Conservation (phyloP, 176 grass and related monocot genomes). For the Raddia guianensis region DNA sequence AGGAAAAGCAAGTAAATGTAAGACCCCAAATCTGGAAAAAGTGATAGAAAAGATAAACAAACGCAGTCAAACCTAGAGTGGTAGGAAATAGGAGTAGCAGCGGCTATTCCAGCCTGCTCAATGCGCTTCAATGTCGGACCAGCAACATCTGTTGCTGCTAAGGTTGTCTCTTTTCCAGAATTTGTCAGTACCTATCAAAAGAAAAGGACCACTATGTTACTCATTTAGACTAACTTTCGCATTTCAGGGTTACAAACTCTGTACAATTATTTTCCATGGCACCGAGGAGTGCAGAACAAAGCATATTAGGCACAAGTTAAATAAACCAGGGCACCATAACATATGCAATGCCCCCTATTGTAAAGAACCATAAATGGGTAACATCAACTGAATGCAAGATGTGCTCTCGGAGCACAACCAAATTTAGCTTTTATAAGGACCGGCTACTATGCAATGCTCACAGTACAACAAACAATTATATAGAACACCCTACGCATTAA, state of each 20-base stretch:
- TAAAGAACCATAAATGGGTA: neutral
- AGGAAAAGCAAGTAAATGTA: neutral
- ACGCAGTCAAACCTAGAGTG: conserved; percentile 75
- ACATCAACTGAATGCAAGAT: no score
- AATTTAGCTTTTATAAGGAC: no score
- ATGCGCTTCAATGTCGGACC: conserved; percentile 91
- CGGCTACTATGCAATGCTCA: no score
- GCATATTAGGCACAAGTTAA: neutral
- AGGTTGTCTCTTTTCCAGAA: conserved; percentile 93
- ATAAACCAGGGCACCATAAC: neutral
- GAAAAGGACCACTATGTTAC: neutral
- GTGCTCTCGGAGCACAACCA: no score
- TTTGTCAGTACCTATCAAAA: conserved; percentile 77
- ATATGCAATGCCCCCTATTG: neutral
- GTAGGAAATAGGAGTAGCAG: conserved; percentile 93
- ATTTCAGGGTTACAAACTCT: no score
- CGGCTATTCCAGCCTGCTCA: conserved; percentile 92
- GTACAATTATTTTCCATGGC: neutral
- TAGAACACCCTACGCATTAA: no score
- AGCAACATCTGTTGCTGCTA: conserved; percentile 92
- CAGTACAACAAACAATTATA: no score
- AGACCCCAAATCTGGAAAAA: conserved; percentile 27
- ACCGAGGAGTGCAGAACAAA: neutral
- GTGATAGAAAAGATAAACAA: conserved; percentile 20
- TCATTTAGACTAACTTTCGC: neutral